Percentiles rank a stretch among this genome's conserved stretches.
Evolutionary conservation across 306 rosid species (phyloP).

Genomic region (Vigna reflexopilosa): DNA sequence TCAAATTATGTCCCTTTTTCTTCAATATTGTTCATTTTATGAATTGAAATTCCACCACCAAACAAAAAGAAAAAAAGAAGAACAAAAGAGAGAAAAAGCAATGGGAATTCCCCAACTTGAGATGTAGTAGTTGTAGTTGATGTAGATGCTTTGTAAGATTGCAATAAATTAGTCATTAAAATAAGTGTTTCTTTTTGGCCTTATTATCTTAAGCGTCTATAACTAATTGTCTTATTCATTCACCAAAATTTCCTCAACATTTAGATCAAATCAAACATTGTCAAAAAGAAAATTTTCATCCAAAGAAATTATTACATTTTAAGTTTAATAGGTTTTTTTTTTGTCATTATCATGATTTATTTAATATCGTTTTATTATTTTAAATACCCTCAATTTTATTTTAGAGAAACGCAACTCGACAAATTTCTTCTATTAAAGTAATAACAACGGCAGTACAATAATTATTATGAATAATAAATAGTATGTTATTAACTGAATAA

Average conservation of each 20-base stretch:
- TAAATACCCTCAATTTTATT: too few relatives aligned
- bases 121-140: slow-evolving; percentile 47
- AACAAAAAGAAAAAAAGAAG: too few relatives aligned
- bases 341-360: too few relatives aligned
- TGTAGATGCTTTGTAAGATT: slow-evolving; percentile 53
- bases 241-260: neutral
- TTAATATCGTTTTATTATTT: too few relatives aligned
- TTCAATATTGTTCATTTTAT: slow-evolving; percentile 32
- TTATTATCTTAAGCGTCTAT: neutral
- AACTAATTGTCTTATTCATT: slow-evolving; percentile 12
- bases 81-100: slow-evolving; percentile 9
- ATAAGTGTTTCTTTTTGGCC: slow-evolving; percentile 39
- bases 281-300: neutral
- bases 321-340: too few relatives aligned
- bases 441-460: too few relatives aligned
- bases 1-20: neutral
- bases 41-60: neutral
- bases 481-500: too few relatives aligned
- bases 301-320: neutral
- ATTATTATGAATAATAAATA: too few relatives aligned
- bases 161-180: slow-evolving; percentile 32
- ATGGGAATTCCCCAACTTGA: slow-evolving; percentile 42
- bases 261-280: neutral
- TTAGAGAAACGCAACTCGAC: too few relatives aligned
- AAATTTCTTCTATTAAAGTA: too few relatives aligned